Base-by-base conservation (phyloP, 2,329 filamentous ascomycete species). In the Epichloe festucae region DNA sequence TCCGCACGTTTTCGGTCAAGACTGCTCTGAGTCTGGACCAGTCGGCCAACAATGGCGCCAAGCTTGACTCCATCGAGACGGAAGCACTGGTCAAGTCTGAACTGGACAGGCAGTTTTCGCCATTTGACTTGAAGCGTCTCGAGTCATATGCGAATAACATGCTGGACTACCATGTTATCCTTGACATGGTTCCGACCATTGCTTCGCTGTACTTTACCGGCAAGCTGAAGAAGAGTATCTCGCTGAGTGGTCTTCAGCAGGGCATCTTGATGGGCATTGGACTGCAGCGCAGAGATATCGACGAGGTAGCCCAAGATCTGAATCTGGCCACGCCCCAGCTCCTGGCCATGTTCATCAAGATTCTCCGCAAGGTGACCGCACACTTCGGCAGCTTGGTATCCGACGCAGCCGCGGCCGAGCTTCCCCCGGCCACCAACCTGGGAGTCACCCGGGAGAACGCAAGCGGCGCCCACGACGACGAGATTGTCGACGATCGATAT, bases 101-200 rank as follows among this genome's bases (percentile, higher is more conserved):
- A 55, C 77, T 98, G 6, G 90, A 96, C 62, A 72, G 74, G 15
- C 67, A 84, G 2, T 79, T 98, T 66, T 89, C 87, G 3, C 90
- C 93, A 0, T 97, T 93, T 65, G 93, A 98, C 66, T 79, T 96
- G 55, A 97, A 97, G 73, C 84, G 93, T 31, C 76, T 98, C 3
- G 91, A 96, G 64, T 90, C 87, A 43, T 98, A 98, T 62, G 88
- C 93, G 15, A 95, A 94, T 69, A 95, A 95, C 69, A 87, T 96
- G 77, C 81, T 98, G 42, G 94, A 98, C 68, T 95, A 97, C 72
- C 94, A 96, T 63, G 90, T 96, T 59, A 93, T 98, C 51, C 78
- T 97, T 31, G 94, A 98, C 65, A 80, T 98, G 62, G 76, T 98
- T 52, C 93, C 93, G 0, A 79, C 76, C 1, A 82, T 98, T 56